Conservation (phyloP, 179 eudicot genomes). For the Gypsophila paniculata region DNA sequence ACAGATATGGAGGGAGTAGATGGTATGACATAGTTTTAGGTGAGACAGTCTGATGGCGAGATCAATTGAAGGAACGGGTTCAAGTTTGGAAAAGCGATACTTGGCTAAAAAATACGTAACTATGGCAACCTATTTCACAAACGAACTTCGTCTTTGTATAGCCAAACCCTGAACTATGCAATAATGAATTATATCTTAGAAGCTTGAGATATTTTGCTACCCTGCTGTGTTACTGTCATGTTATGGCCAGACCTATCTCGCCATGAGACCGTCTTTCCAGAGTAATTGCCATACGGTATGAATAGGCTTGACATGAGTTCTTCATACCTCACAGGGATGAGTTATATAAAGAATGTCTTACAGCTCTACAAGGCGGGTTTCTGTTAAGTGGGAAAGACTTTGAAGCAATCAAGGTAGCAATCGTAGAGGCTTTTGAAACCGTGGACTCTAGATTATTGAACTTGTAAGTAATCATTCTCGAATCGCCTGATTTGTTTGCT, state of each 20-base stretch:
- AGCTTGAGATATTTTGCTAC: not conserved
- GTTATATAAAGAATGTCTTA: conserved; percentile 78
- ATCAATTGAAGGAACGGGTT: no score
- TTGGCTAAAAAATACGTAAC: no score
- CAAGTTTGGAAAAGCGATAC: no score
- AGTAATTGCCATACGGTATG: not conserved
- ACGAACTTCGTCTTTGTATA: no score
- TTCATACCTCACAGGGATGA: conserved; percentile 57
- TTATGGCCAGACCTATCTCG: not conserved
- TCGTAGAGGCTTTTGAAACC: conserved; percentile 55
- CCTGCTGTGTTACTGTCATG: not conserved
- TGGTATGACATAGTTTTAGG: not conserved
- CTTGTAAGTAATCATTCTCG: conserved; percentile 42
- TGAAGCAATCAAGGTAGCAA: conserved; percentile 44
- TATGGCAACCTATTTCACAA: no score
- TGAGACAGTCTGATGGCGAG: not conserved
- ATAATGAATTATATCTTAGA: no score
- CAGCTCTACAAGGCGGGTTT: conserved; percentile 67
- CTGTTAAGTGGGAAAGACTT: conserved; percentile 54
- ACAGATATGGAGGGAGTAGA: not conserved
- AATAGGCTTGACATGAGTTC: conserved; percentile 13
- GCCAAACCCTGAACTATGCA: no score
- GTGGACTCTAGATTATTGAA: conserved; percentile 66
- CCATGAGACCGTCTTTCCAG: not conserved
- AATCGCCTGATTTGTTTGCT: not conserved